These are phyloP conservation scores for Xylaria polymorpha DNA, from an alignment of 2,329 filamentous ascomycete genomes.

Conservation along the genomic window DNA sequence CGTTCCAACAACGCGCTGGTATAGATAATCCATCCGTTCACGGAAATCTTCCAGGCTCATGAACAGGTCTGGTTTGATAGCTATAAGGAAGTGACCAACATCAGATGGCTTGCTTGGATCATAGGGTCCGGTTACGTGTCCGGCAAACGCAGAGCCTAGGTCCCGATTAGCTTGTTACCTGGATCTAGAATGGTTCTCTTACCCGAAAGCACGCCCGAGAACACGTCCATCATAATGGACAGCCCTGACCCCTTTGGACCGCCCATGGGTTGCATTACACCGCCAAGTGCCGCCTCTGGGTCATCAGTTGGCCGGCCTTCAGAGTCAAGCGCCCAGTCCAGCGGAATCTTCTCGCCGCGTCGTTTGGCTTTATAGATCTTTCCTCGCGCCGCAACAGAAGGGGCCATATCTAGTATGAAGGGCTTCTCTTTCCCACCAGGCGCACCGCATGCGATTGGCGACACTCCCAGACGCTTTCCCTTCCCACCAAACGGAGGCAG, in stretches of 20 bases:
- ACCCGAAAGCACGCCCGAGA: slow-evolving; percentile 78
- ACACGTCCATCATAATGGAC: slow-evolving; percentile 89
- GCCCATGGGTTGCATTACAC: slow-evolving; percentile 88
- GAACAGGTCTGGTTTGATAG: slow-evolving; percentile 80
- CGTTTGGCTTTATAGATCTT: slow-evolving; percentile 78
- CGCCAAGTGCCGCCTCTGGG: slow-evolving; percentile 75
- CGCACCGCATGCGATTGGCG: slow-evolving; percentile 80
- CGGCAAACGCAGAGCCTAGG: slow-evolving; percentile 78
- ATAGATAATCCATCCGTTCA: slow-evolving; percentile 67
- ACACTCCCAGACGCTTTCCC: slow-evolving; percentile 77
- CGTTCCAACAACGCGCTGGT: slow-evolving; percentile 63
- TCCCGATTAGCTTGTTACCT: slow-evolving; percentile 8
- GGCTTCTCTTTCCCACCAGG: slow-evolving; percentile 68
- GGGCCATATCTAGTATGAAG: slow-evolving; percentile 83
- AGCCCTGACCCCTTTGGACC: slow-evolving; percentile 84
- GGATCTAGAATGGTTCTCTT: not conserved
- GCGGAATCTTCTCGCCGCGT: slow-evolving; percentile 75
- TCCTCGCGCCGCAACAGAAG: slow-evolving; percentile 74
- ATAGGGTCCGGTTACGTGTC: slow-evolving; percentile 80
- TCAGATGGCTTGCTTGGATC: slow-evolving; percentile 75
- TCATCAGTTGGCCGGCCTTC: slow-evolving; percentile 78
- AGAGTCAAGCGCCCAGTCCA: slow-evolving; percentile 79
- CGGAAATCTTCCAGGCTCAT: slow-evolving; percentile 77
- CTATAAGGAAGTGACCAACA: slow-evolving; percentile 79
- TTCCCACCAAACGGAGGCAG: slow-evolving; percentile 77